Base-by-base conservation (phyloP, 169 alveolate genomes). In the Plasmodium fragile region DNA sequence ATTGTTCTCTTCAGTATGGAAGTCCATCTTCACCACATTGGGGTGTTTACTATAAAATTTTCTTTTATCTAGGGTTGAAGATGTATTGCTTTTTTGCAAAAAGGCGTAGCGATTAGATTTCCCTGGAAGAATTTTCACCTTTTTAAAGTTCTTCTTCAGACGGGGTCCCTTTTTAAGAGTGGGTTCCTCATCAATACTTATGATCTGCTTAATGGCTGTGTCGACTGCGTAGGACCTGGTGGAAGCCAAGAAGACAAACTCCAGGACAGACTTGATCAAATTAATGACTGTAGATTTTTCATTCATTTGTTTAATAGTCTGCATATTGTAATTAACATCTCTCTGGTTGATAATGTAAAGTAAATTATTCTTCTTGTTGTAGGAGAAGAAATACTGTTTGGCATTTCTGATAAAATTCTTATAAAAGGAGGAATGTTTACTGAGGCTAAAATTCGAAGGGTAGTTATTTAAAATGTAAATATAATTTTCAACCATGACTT, bases 321-420 rank as follows among this genome's bases (percentile, higher is more conserved):
- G 82, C 13, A 49, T 89, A 65, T 89, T 89, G 55, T 49, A 89
- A 49, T 79, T 45, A 10, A 89, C 71, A 79, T 89, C 94, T n/a
- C 79, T 89, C 39, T 89, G 80, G 10, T 65, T 89, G 65, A 89
- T 89, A 28, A 89, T 41, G 52, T 89, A 36, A 45, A 89, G 36
- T 32, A 89, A 8, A 89, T 89, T 89, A 69, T 89, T 80, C 28
- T 89, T 45, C 43, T 89, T 78, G 13, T 78, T 89, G 72, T 55
- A 72, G 22, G 94, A 89, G n/a, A 89, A 89, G 69, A 89, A 89
- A 13, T 55, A 89, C 53, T 89, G 72, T 43, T 89, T 89, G 22
- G 65, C 82, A 89, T 89, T 80, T 13, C 39, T 78, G 3, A 77
- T 70, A 30, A 89, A 89, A 78, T 89, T 80, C 0, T 79, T 73